phyloP scores from a whole-genome alignment of 139 green algal genomes.

The Pleodorina starrii region DNA sequence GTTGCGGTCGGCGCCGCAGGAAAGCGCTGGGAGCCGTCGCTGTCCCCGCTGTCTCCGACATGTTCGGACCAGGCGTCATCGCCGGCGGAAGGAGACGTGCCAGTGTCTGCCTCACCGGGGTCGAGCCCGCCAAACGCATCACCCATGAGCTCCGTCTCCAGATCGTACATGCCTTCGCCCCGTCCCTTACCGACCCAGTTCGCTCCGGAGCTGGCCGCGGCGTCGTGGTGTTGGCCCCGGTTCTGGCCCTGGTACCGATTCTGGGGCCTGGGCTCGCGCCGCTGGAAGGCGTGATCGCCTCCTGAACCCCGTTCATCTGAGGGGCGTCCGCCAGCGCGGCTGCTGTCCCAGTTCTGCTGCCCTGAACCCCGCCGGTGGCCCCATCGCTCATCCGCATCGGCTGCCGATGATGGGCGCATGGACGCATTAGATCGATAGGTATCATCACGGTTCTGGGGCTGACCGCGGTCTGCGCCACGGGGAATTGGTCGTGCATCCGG shows the following conservation, averaged over 20 bases:
- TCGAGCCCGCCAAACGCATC: background rate
- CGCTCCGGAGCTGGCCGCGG: background rate
- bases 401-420: background rate
- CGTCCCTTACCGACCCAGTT: background rate
- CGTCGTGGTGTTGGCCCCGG: background rate
- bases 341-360: too few relatives aligned
- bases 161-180: background rate
- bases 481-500: background rate
- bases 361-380: too few relatives aligned
- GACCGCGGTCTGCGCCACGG: background rate
- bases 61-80: background rate
- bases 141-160: conserved; percentile 5
- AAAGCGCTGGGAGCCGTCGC: background rate
- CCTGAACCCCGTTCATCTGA: background rate
- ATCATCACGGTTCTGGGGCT: background rate
- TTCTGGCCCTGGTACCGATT: background rate
- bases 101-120: background rate
- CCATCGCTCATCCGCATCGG: background rate
- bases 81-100: background rate
- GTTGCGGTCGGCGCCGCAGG: background rate
- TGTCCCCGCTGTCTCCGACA: too few relatives aligned
- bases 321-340: background rate
- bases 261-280: background rate
- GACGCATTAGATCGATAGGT: background rate
- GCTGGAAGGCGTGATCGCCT: background rate